phyloP scores from a whole-genome alignment of 257 asterid species.

The Eucommia ulmoides region DNA sequence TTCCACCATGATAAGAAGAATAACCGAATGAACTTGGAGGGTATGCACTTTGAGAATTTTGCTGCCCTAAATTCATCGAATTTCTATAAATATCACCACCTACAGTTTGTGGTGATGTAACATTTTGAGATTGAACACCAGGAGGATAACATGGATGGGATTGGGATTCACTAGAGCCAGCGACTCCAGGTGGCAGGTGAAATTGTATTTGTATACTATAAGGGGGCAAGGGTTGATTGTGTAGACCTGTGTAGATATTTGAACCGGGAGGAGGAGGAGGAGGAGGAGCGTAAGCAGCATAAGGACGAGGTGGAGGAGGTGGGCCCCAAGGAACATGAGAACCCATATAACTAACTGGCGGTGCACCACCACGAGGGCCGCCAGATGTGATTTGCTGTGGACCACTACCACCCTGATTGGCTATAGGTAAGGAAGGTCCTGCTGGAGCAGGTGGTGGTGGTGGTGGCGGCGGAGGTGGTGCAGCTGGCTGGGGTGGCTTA shows the following conservation, averaged over 20 bases:
- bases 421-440: background rate
- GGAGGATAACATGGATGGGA: background rate
- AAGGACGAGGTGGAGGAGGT: background rate
- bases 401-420: background rate
- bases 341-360: background rate
- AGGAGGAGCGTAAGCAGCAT: background rate
- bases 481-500: constrained; percentile 4
- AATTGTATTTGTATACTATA: background rate
- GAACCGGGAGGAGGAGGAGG: background rate
- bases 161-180: background rate
- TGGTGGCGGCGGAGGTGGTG: background rate
- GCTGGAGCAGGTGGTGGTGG: background rate
- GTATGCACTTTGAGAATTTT: background rate
- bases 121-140: background rate
- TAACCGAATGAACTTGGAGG: background rate
- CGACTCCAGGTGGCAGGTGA: background rate
- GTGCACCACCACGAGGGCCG: background rate
- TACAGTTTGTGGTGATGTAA: background rate
- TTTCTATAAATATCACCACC: background rate
- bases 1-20: background rate
- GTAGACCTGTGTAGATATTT: background rate
- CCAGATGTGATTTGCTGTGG: background rate
- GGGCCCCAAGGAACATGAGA: background rate
- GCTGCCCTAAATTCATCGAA: background rate
- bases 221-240: background rate